Percentiles rank a stretch among this genome's conserved stretches.
These are phyloP conservation scores for Eudorina sp. DNA, from an alignment of 139 green algal genomes.

Conservation along the genomic window DNA sequence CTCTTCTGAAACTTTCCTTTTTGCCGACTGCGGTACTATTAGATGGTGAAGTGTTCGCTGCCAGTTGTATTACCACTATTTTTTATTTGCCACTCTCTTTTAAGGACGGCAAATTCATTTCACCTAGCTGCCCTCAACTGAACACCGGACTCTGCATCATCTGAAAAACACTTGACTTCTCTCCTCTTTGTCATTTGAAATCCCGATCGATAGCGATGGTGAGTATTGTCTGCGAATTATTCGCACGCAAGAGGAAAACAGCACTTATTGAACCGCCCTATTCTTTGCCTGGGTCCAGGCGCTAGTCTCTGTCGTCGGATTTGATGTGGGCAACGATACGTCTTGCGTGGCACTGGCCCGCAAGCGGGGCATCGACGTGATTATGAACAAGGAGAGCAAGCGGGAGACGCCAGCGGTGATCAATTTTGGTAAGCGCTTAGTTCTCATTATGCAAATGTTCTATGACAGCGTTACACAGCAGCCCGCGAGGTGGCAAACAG, in stretches of 20 bases:
- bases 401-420: slow-evolving; percentile 93
- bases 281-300: slow-evolving; percentile 9
- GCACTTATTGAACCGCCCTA: no score
- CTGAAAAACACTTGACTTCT: not conserved
- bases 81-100: no score
- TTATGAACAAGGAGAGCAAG: slow-evolving; percentile 97
- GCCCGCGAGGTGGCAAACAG: no score
- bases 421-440: slow-evolving; percentile 83
- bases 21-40: no score
- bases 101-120: not conserved
- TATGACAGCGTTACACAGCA: no score
- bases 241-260: no score
- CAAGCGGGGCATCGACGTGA: slow-evolving; percentile 92
- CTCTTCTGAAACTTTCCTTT: no score
- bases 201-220: not conserved
- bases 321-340: slow-evolving; percentile 94
- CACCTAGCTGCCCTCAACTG: not conserved
- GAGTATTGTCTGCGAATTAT: no score
- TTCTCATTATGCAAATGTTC: no score
- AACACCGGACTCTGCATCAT: not conserved
- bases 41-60: no score
- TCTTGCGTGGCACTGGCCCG: slow-evolving; percentile 91
- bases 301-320: slow-evolving; percentile 86
- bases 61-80: no score
- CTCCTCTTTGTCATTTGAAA: not conserved